Percentiles rank a stretch among this genome's conserved stretches.
Evolutionary conservation across 1,284 basidiomycete genomes (phyloP).

Genomic region (Cryptococcus sp.): DNA sequence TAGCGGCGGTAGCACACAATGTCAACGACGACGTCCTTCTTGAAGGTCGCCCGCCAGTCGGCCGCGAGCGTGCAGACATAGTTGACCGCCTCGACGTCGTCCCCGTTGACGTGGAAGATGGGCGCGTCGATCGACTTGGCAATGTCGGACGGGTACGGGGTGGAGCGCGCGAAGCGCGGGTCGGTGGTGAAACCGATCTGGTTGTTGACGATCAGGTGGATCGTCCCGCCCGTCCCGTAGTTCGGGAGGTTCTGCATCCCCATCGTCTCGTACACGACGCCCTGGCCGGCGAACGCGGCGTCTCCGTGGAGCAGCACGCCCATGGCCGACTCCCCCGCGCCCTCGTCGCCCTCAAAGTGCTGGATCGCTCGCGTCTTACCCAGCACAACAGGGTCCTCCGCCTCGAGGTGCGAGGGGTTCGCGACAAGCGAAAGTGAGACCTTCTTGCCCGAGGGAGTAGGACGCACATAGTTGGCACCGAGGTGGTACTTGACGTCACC

Average conservation of each 20-base stretch:
- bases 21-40: constrained; percentile 98
- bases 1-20: constrained; percentile 98
- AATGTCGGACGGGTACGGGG: constrained; percentile 98
- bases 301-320: constrained; percentile 95
- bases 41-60: constrained; percentile 97
- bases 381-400: constrained; percentile 94
- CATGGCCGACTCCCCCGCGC: constrained; percentile 76
- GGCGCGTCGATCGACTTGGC: constrained; percentile 98
- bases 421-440: constrained; percentile 96
- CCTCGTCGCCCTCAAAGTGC: constrained; percentile 86
- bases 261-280: constrained; percentile 99
- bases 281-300: constrained; percentile 97
- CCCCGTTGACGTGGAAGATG: constrained; percentile 99
- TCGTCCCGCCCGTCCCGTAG: constrained; percentile 97
- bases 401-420: constrained; percentile 97
- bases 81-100: constrained; percentile 97
- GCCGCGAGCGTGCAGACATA: constrained; percentile 98
- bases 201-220: constrained; percentile 99
- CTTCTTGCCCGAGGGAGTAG: constrained; percentile 96
- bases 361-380: constrained; percentile 97
- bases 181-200: constrained; percentile 99
- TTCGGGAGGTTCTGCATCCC: constrained; percentile 93
- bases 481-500: constrained; percentile 99
- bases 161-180: constrained; percentile 94
- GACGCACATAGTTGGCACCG: constrained; percentile 97